Evolutionary conservation across 2,329 filamentous ascomycete genomes (phyloP).

Genomic region (Botrytis sinoallii): DNA sequence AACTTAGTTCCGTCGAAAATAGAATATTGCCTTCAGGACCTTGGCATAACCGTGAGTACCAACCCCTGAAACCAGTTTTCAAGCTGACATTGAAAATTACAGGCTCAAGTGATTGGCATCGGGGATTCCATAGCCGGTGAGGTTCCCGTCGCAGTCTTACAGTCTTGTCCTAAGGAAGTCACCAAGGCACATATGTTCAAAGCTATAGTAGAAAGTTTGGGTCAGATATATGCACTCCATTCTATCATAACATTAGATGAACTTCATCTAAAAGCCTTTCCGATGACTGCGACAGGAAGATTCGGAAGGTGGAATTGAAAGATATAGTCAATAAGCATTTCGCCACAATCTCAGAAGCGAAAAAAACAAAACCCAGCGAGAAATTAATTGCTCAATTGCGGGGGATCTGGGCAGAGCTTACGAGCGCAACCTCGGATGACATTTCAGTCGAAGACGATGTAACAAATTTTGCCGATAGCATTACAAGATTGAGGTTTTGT

Average conservation of each 20-base stretch:
- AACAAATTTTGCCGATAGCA: background rate
- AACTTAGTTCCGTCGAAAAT: conserved; percentile 63
- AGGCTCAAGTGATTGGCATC: conserved; percentile 4
- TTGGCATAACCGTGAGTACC: background rate
- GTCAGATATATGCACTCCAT: background rate
- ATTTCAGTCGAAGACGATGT: background rate
- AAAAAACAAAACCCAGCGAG: background rate
- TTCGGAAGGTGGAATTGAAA: conserved; percentile 1
- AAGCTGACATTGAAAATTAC: background rate
- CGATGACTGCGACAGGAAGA: background rate
- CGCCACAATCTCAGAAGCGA: background rate
- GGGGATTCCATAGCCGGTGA: background rate
- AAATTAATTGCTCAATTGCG: background rate
- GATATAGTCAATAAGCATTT: background rate
- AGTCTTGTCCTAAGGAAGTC: background rate
- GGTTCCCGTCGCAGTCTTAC: background rate
- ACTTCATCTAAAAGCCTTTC: background rate
- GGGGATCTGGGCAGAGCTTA: conserved; percentile 1
- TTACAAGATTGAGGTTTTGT: background rate
- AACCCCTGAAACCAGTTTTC: background rate
- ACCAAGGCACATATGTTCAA: background rate
- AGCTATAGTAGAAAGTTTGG: background rate
- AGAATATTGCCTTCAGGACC: conserved; percentile 56
- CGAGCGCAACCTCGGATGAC: background rate
- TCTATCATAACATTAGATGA: background rate